phyloP scores from a whole-genome alignment of 1,284 basidiomycete genomes.

The Malassezia yamatoensis region DNA sequence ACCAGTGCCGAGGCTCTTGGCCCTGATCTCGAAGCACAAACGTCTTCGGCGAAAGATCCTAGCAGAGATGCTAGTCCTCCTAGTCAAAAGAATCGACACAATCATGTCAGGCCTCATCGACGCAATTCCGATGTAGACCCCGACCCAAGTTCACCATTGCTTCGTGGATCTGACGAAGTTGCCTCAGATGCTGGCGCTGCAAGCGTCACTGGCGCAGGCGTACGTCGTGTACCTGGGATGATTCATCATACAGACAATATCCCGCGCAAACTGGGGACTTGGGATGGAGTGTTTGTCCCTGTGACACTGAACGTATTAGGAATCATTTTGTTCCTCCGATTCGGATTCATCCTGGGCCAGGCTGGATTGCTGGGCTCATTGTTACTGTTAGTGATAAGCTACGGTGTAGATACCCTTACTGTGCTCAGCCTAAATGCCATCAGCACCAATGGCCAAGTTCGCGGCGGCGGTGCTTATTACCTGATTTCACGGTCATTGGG shows the following conservation, averaged over 20 bases:
- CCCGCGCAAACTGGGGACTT: conserved; percentile 44
- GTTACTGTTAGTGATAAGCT: conserved; percentile 35
- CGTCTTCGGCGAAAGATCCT: conserved; percentile 10
- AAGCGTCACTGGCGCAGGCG: background rate
- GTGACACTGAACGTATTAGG: conserved; percentile 47
- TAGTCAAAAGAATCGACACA: background rate
- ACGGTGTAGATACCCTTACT: conserved; percentile 42
- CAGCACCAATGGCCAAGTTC: conserved; percentile 45
- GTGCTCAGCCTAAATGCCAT: conserved; percentile 45
- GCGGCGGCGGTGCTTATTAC: conserved; percentile 46
- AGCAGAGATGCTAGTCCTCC: background rate
- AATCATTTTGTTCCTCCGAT: conserved; percentile 46
- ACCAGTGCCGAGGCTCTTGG: background rate
- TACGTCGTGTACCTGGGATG: background rate
- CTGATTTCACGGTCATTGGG: conserved; percentile 45
- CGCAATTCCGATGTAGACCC: conserved; percentile 11
- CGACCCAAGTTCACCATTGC: background rate
- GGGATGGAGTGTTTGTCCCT: conserved; percentile 46
- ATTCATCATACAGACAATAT: background rate
- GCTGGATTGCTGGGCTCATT: conserved; percentile 41
- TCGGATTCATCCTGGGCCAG: conserved; percentile 46
- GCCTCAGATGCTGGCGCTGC: background rate
- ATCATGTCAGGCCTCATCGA: background rate
- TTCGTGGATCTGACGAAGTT: too few relatives aligned
- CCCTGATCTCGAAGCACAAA: background rate